These are phyloP conservation scores for Rhizopogon roseolus DNA, from an alignment of 768 basidiomycete genomes.

Conservation along the genomic window DNA sequence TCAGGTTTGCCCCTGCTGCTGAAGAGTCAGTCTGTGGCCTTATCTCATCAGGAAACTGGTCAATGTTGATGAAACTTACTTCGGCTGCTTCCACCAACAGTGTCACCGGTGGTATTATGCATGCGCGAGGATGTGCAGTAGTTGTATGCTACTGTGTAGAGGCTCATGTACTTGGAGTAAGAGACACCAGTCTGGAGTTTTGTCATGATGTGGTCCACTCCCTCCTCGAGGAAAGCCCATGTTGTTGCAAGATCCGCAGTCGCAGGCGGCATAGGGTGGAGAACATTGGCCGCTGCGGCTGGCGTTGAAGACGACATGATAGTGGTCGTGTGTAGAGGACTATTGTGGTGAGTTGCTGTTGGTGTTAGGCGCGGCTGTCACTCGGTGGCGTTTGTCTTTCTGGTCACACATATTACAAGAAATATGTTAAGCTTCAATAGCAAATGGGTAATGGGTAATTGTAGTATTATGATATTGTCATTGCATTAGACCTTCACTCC, in stretches of 20 bases:
- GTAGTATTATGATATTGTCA: background rate
- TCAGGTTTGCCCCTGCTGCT: constrained; percentile 85
- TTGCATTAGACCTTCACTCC: constrained; percentile 68
- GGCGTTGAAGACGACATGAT: constrained; percentile 29
- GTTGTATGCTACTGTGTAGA: constrained; percentile 95
- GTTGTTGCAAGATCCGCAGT: constrained; percentile 76
- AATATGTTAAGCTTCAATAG: background rate
- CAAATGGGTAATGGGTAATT: background rate
- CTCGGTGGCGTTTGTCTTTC: constrained; percentile 21
- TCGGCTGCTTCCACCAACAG: constrained; percentile 37
- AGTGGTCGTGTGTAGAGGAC: constrained; percentile 21
- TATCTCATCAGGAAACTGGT: constrained; percentile 7
- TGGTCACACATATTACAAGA: background rate
- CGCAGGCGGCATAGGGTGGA: constrained; percentile 57
- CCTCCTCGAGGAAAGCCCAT: constrained; percentile 85
- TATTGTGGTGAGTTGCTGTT: constrained; percentile 6
- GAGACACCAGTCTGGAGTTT: constrained; percentile 86
- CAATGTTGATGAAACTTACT: constrained; percentile 41
- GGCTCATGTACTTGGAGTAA: constrained; percentile 82
- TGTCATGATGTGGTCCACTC: constrained; percentile 88
- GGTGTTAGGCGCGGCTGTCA: constrained; percentile 15
- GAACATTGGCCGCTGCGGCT: constrained; percentile 27
- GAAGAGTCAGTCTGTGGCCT: constrained; percentile 7
- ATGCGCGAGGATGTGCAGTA: constrained; percentile 91
- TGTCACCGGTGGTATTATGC: constrained; percentile 41